Evolutionary conservation across 2,329 filamentous ascomycete genomes (phyloP).

Genomic region (Zasmidium cellare): DNA sequence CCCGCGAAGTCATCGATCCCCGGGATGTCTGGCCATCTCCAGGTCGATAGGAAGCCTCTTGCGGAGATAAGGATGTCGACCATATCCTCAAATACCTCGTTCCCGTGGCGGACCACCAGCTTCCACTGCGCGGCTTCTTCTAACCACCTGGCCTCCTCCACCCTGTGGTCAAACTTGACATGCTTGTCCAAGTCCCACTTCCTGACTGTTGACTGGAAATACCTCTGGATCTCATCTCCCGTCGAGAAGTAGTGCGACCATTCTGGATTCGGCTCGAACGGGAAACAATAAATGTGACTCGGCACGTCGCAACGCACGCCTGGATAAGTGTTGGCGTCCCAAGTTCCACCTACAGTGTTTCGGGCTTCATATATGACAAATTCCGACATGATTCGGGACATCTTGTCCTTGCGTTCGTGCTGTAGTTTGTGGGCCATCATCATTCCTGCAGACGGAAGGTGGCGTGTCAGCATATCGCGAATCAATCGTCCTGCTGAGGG

Average conservation of each 20-base stretch:
- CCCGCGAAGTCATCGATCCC: slow-evolving; percentile 40
- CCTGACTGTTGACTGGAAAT: slow-evolving; percentile 40
- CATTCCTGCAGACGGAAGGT: slow-evolving; percentile 17
- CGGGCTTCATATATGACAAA: slow-evolving; percentile 43
- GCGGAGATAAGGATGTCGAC: slow-evolving; percentile 40
- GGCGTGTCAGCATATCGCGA: too few species aligned
- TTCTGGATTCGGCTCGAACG: slow-evolving; percentile 36
- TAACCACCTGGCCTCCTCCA: slow-evolving; percentile 42
- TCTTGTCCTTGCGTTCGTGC: slow-evolving; percentile 30
- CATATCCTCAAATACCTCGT: slow-evolving; percentile 29
- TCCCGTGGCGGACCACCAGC: slow-evolving; percentile 34
- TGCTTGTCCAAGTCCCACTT: slow-evolving; percentile 43
- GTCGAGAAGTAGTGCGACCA: slow-evolving; percentile 39
- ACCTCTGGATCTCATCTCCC: slow-evolving; percentile 44
- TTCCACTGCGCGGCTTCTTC: slow-evolving; percentile 40
- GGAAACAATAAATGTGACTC: slow-evolving; percentile 34
- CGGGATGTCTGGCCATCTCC: slow-evolving; percentile 39
- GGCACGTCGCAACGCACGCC: slow-evolving; percentile 20
- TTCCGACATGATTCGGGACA: slow-evolving; percentile 31
- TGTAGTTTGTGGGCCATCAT: slow-evolving; percentile 41
- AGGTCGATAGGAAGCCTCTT: slow-evolving; percentile 24
- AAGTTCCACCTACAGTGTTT: slow-evolving; percentile 40
- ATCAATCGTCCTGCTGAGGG: too few species aligned
- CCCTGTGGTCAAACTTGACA: slow-evolving; percentile 40
- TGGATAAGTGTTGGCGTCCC: slow-evolving; percentile 40